phyloP scores from a whole-genome alignment of 441 rosid species.

The Adansonia rubrostipa region DNA sequence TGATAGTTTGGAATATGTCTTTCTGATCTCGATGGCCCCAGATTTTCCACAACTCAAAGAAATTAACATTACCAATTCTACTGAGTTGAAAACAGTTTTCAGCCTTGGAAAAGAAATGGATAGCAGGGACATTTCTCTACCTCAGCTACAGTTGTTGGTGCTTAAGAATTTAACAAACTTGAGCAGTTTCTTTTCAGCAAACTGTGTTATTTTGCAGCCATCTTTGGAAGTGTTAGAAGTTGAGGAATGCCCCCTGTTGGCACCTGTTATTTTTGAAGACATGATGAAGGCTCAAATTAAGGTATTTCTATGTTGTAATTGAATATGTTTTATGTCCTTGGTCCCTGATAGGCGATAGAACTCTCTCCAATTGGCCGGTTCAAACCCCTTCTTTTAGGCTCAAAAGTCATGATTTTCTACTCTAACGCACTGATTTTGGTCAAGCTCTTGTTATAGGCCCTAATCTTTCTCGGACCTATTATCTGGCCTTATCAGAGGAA shows the following conservation, averaged over 20 bases:
- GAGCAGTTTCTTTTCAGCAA: background rate
- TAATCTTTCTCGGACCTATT: no score
- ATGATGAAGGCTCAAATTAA: background rate
- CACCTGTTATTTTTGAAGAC: background rate
- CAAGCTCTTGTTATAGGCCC: no score
- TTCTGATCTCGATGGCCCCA: background rate
- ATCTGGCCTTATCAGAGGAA: no score
- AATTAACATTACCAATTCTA: background rate
- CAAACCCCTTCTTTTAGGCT: no score
- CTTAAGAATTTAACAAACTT: background rate
- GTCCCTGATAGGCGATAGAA: background rate
- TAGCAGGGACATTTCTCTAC: background rate
- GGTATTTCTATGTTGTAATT: background rate
- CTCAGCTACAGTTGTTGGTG: background rate
- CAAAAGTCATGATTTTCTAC: no score
- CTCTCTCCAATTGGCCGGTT: background rate
- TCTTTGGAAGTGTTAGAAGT: conserved; percentile 1
- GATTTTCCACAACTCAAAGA: conserved; percentile 3
- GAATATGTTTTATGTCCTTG: background rate
- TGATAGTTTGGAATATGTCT: background rate
- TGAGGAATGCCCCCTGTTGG: background rate
- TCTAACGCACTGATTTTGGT: no score
- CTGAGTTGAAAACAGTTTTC: background rate
- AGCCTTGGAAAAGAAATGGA: background rate
- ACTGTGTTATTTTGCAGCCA: background rate